Conservation (phyloP, 2,329 filamentous ascomycete species). For the Trichoderma aggressivum region DNA sequence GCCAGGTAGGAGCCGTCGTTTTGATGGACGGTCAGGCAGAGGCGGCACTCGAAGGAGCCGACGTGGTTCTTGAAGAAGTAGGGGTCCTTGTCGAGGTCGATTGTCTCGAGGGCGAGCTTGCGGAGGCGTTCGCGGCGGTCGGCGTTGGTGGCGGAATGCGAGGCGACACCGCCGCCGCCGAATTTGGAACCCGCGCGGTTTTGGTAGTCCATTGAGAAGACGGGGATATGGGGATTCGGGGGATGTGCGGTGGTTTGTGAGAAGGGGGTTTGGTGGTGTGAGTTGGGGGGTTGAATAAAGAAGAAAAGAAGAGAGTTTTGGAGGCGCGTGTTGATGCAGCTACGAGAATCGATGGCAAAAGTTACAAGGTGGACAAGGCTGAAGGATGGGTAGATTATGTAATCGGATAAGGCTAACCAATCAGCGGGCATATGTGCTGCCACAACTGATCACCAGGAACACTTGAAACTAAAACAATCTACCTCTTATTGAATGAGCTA, state of each 20-base stretch:
- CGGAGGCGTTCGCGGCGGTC: constrained; percentile 95
- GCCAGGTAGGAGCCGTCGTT: constrained; percentile 99
- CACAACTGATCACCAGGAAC: neutral
- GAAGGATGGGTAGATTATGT: neutral
- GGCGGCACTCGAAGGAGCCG: constrained; percentile 93
- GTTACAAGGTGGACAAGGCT: constrained; percentile 1
- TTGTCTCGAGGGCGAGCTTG: constrained; percentile 96
- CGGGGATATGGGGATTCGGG: neutral
- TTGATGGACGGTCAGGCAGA: constrained; percentile 96
- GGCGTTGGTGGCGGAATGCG: constrained; percentile 87
- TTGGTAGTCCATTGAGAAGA: constrained; percentile 63
- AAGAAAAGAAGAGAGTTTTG: neutral
- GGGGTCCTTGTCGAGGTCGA: constrained; percentile 98
- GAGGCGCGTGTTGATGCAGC: neutral
- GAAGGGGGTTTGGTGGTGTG: neutral
- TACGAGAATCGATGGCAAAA: neutral
- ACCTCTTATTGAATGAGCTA: neutral
- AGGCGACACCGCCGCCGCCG: constrained; percentile 94
- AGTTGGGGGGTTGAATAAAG: neutral
- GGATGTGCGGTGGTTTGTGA: neutral
- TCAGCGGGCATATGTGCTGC: neutral
- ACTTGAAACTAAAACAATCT: neutral
- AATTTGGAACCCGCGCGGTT: constrained; percentile 98
- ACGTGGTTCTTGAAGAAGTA: constrained; percentile 99
- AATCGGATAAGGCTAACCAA: neutral